Evolutionary conservation across 2,329 filamentous ascomycete genomes (phyloP), one percentile per base, ranked within the genome.

Genomic region (Elsinoe ampelina): DNA sequence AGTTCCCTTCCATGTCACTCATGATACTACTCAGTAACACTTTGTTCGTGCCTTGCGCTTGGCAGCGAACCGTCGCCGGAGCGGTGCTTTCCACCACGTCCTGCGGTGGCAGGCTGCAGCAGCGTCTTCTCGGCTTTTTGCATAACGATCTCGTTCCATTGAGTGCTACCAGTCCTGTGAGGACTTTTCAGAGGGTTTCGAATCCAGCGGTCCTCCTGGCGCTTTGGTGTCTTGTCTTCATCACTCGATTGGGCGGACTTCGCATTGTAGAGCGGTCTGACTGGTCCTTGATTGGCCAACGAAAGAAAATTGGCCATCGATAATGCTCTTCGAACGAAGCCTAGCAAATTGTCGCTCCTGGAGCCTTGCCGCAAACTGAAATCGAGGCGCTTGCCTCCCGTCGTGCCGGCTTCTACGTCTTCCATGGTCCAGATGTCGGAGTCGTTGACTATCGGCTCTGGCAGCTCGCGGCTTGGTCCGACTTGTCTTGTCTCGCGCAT

Each of bases 321-420:
- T 15, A 36, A 52, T 20, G 48, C 34, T 20, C 48, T 52, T 34
- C 38, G 26, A 2, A 52, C 48, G 48, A 52, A 52, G 8, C 34
- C 19, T n/a, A 20, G 2, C 17, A 34, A 6, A 19, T 52, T 19
- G 7, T 36, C 7, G 32, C 26, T 50, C 17, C 8, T 7, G 15
- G 17, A 10, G 12, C 48, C 48, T 35, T 52, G 48, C 34, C 38
- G 32, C 13, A 52, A 4, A 15, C 26, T 35, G 34, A 52, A 36
- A 2, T 59, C 57, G 34, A 57, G 26, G 6, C 50, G 48, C n/a
- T 52, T 56, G 13, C 59, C 59, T 10, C 59, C 57, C 5, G 45
- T 54, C 15, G 55, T 32, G 11, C 57, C 59, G 5, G 47, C 54
- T 41, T 60, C 57, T 6, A 54, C 22, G 11, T 43, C 54, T 2